phyloP scores from a whole-genome alignment of 768 basidiomycete genomes.

The Leccinum subgranulosum region DNA sequence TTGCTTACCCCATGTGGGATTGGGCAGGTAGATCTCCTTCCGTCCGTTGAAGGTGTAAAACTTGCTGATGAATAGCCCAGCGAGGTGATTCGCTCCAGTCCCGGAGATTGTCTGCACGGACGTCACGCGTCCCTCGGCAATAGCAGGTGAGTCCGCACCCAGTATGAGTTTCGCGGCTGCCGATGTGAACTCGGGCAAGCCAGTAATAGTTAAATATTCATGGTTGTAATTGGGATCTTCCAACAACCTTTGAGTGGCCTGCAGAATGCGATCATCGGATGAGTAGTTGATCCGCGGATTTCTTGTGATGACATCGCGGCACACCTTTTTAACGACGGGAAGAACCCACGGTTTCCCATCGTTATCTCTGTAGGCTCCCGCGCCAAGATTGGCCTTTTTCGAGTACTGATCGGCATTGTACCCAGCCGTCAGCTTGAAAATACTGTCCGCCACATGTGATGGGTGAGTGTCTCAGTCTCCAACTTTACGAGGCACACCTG shows the following conservation, averaged over 20 bases:
- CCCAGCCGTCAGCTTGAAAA: constrained; percentile 87
- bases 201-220: constrained; percentile 90
- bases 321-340: constrained; percentile 85
- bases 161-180: constrained; percentile 83
- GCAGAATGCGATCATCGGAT: constrained; percentile 1
- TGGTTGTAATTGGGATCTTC: constrained; percentile 76
- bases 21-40: constrained; percentile 78
- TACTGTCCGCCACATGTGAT: constrained; percentile 45
- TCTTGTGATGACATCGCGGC: constrained; percentile 10
- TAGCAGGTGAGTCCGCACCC: constrained; percentile 64
- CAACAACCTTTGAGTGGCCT: constrained; percentile 75
- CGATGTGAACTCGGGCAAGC: constrained; percentile 76
- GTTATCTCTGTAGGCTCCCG: constrained; percentile 90
- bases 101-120: constrained; percentile 94
- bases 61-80: constrained; percentile 75
- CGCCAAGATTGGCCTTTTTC: constrained; percentile 87
- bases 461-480: neutral
- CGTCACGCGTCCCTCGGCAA: constrained; percentile 67
- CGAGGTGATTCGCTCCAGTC: constrained; percentile 94
- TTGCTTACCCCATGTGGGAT: constrained; percentile 90
- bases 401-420: constrained; percentile 78
- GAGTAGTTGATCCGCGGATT: neutral
- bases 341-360: constrained; percentile 88
- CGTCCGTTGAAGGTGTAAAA: constrained; percentile 72
- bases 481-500: constrained; percentile 44